phyloP scores from a whole-genome alignment of 345 rosid genomes.

The Turritis glabra region DNA sequence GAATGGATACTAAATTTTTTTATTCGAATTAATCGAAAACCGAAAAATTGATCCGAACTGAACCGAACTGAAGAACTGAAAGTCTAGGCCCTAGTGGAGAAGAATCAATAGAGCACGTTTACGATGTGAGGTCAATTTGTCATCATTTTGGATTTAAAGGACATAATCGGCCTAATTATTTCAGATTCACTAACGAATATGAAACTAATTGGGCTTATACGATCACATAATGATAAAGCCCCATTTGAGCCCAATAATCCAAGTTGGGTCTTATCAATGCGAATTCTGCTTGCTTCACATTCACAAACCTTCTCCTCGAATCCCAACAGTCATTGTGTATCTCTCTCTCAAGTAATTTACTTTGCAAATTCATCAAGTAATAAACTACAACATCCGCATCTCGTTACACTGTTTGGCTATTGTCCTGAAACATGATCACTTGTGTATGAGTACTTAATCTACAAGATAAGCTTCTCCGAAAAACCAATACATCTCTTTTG shows the following conservation, averaged over 20 bases:
- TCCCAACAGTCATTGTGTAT: no score
- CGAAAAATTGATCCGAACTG: no score
- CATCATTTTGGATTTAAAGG: background rate
- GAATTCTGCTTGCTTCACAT: conserved; percentile 13
- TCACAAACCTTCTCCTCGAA: no score
- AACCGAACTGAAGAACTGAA: no score
- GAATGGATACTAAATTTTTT: no score
- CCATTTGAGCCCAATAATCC: background rate
- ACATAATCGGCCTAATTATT: background rate
- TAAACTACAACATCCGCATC: conserved; percentile 58
- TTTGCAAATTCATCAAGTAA: no score
- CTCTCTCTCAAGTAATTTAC: no score
- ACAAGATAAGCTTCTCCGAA: no score
- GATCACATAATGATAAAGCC: background rate
- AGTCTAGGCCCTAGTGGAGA: no score
- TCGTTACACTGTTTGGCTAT: conserved; percentile 68
- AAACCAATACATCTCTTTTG: no score
- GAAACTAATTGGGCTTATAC: background rate
- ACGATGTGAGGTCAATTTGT: background rate
- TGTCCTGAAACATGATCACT: conserved; percentile 72
- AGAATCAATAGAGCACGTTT: no score
- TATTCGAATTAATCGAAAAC: no score
- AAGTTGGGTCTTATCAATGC: background rate
- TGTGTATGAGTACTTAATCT: conserved; percentile 59
- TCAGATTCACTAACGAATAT: background rate